These are phyloP conservation scores for Cyclanthera cordifolia DNA, from an alignment of 306 rosid species.

Conservation along the genomic window DNA sequence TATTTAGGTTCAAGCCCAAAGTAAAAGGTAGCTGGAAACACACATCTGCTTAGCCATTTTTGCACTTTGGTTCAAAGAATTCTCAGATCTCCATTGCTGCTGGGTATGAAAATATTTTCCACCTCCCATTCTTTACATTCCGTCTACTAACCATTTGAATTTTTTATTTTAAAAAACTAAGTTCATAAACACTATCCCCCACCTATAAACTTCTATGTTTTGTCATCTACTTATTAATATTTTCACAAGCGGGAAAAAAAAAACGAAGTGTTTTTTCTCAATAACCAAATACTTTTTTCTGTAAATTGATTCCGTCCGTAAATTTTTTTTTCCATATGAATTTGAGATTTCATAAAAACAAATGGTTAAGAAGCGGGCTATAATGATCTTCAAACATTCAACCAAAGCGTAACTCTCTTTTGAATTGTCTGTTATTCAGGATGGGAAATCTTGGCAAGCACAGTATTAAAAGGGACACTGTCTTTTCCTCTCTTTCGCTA, in stretches of 20 bases:
- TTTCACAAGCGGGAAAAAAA: no score
- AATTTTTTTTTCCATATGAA: no score
- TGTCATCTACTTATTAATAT: background rate
- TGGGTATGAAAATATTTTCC: background rate
- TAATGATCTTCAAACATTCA: background rate
- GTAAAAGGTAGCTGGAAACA: slow-evolving; percentile 14
- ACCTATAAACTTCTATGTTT: background rate
- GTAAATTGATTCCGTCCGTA: no score
- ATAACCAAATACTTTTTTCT: no score
- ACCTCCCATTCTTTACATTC: background rate
- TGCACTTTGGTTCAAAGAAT: slow-evolving; percentile 3
- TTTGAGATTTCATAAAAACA: background rate
- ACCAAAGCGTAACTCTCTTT: background rate
- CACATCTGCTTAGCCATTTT: background rate
- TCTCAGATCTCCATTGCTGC: slow-evolving; percentile 10
- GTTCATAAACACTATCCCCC: background rate
- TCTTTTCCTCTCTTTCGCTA: background rate
- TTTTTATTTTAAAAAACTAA: background rate
- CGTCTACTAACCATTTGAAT: background rate
- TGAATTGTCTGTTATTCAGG: background rate
- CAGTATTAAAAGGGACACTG: slow-evolving; percentile 11
- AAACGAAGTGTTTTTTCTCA: no score
- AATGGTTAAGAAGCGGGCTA: background rate
- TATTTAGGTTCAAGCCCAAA: slow-evolving; percentile 11
- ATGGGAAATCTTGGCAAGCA: slow-evolving; percentile 14